Evolutionary conservation across 2,329 filamentous ascomycete genomes (phyloP), one percentile per base, ranked within the genome.

Genomic region (Microdochium trichocladiopsis): DNA sequence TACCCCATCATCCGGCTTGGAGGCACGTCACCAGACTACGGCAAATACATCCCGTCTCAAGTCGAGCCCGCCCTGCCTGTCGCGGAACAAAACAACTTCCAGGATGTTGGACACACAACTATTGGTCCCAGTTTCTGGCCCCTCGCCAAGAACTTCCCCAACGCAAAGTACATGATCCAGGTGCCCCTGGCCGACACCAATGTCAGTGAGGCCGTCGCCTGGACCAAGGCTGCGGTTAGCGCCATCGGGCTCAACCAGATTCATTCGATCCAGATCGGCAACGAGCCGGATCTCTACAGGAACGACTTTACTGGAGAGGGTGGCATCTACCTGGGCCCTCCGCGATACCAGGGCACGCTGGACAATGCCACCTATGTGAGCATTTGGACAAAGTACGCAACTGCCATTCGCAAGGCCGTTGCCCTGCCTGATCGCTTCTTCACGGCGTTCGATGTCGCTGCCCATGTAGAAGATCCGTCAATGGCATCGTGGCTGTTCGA

Each of bases 11-110:
- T 70, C 36, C 59, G 67, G 12, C 56, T 70, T 2, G 67, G 67
- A 12, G 67, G 68, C 9, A 68, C 67, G 1, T 68, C 65, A 45
- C 57, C 66, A 9, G 67, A 70, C 54, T 70, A 70, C 50, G 68
- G 63, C 2, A 61, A 56, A 51, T 69, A 67, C 52, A 53, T 65
- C 8, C 65, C 63, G 0, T 61, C 61, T 2, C 68, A 70, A 52
- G 50, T 56, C 3, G 60, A 60, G 14, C 61, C 64, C 2, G 66
- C 62, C 3, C 56, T 68, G 1, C 67, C 67, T 0, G 57, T 63
- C 1, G 63, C 66, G 2, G 65, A 68, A 52, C 63, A 64, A 37
- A 52, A 68, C 47, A 66, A 66, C 45, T 65, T 65, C 47, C 66
- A 69, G 50, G 58, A 67, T 41, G 53, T 69, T 8, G 67, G 67